Evolutionary conservation across 352 stramenopile species (phyloP), one percentile per base, ranked within the genome.

Genomic region (Pythium grandisporangium): DNA sequence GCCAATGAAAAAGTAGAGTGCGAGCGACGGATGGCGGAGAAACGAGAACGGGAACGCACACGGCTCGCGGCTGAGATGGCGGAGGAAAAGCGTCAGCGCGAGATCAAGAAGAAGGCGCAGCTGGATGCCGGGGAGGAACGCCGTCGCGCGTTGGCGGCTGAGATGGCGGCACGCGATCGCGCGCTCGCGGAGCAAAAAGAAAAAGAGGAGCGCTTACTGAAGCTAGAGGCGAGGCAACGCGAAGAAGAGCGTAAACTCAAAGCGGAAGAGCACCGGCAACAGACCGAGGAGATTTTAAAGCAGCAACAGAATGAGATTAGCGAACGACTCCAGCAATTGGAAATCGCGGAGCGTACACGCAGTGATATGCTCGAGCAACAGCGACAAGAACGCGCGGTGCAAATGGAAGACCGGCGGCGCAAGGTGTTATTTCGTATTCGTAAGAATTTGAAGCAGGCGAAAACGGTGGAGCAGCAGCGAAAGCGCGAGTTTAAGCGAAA

Each of bases 41-140:
- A 87, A 6, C 70, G 67, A 16, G 74, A 86, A 45, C 70, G 74
- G 14, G 77, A 84, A 1, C 66, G 74, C 6, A 38, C 76, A 42
- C 73, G 73, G 11, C 65, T 67, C 37, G 71, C 71, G 4, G 69
- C 80, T 45, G 68, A 91, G 33, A 40, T 87, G 23, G 78, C 78
- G 11, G 79, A 84, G 39, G 70, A 83, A 30, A 84, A 87, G 48
- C 71, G 74, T 8, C 48, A 79, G 29, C 55, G 82, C 37, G 83
- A 95, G 42, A 71, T 95, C 30, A 74, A 84, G 44, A 89, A 90
- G 39, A 86, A 88, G 36, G 73, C 81, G 0, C 65, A 89, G 47
- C 40, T 87, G 27, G 82, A 96, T 42, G 74, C 74, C 5, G 81
- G 92, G 37, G 83, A 95, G 45, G 76, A 91, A 45, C 57, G 70